Conservation (phyloP, 2,329 filamentous ascomycete species). For the Diplodia intermedia region DNA sequence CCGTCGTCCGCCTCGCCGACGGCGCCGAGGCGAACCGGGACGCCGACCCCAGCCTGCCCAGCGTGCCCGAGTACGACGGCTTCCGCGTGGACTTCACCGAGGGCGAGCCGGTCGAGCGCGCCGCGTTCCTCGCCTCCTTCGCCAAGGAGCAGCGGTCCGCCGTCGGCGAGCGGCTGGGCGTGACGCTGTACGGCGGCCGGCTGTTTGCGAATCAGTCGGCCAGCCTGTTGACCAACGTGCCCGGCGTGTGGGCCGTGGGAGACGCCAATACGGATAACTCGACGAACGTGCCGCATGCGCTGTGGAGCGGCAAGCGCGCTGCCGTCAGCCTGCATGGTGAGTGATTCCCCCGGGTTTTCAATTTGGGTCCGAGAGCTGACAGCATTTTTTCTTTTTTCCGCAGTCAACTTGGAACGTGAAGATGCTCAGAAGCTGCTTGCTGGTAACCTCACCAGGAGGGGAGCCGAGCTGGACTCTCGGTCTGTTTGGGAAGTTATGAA, state of each 20-base stretch:
- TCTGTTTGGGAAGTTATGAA: slow-evolving; percentile 9
- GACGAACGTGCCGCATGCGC: slow-evolving; percentile 21
- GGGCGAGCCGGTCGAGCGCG: slow-evolving; percentile 15
- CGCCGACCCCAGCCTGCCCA: slow-evolving; percentile 3
- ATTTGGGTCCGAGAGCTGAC: background rate
- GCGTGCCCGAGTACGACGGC: background rate
- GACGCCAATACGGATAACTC: slow-evolving; percentile 25
- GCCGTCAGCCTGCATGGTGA: slow-evolving; percentile 20
- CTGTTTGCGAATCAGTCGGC: slow-evolving; percentile 16
- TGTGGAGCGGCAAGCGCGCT: slow-evolving; percentile 20
- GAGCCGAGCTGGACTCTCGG: background rate
- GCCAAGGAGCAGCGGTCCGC: slow-evolving; percentile 13
- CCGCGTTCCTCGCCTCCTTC: background rate
- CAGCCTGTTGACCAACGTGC: slow-evolving; percentile 17
- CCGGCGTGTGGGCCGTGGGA: slow-evolving; percentile 20
- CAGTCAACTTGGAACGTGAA: slow-evolving; percentile 11
- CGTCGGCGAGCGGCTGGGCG: slow-evolving; percentile 6
- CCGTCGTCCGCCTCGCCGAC: background rate
- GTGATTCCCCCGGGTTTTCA: background rate
- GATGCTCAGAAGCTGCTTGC: background rate
- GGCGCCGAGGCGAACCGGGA: background rate
- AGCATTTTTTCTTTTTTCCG: background rate
- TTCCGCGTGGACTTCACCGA: slow-evolving; percentile 10
- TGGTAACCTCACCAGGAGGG: background rate
- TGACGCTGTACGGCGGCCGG: background rate